These are phyloP conservation scores for Aspergillus sclerotioniger DNA, from an alignment of 495 filamentous ascomycete species.

Conservation along the genomic window DNA sequence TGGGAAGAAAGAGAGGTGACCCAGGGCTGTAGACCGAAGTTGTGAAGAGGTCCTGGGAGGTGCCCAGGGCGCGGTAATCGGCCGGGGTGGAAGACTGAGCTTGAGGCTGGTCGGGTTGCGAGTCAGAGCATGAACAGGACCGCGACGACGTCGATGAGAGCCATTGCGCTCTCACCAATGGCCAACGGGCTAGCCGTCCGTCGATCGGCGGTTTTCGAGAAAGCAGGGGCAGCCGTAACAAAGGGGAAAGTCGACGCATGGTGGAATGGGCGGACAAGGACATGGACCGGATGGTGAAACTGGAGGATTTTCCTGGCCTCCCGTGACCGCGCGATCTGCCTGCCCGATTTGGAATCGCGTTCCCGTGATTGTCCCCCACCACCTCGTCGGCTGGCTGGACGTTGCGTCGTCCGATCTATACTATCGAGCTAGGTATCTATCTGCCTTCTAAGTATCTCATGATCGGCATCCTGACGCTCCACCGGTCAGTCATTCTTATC, in stretches of 20 bases:
- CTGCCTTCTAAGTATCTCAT: not conserved
- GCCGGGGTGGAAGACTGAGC: conserved; percentile 29
- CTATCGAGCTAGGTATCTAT: not conserved
- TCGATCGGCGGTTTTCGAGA: not conserved
- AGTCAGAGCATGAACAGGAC: conserved; percentile 40
- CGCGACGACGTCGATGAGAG: conserved; percentile 33
- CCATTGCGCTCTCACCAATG: conserved; percentile 25
- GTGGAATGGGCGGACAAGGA: not conserved
- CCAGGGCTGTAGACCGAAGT: conserved; percentile 79
- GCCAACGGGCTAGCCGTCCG: not conserved
- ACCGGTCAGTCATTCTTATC: too few relatives aligned
- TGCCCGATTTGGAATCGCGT: conserved; percentile 12
- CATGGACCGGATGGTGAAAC: not conserved
- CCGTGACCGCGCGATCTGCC: conserved; percentile 12
- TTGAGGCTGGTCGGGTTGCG: conserved; percentile 12
- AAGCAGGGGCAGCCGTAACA: conserved; percentile 9
- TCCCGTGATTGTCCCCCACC: conserved; percentile 13
- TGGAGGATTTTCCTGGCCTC: conserved; percentile 1
- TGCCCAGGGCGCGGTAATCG: conserved; percentile 71
- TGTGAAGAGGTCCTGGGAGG: conserved; percentile 73
- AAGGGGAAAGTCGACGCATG: conserved; percentile 22
- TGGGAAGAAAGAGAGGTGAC: conserved; percentile 83
- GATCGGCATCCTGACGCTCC: not conserved
- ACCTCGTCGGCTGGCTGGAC: conserved; percentile 2
- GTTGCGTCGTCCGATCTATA: not conserved